Evolutionary conservation across 2,329 filamentous ascomycete genomes (phyloP).

Genomic region (Exserohilum turcica): DNA sequence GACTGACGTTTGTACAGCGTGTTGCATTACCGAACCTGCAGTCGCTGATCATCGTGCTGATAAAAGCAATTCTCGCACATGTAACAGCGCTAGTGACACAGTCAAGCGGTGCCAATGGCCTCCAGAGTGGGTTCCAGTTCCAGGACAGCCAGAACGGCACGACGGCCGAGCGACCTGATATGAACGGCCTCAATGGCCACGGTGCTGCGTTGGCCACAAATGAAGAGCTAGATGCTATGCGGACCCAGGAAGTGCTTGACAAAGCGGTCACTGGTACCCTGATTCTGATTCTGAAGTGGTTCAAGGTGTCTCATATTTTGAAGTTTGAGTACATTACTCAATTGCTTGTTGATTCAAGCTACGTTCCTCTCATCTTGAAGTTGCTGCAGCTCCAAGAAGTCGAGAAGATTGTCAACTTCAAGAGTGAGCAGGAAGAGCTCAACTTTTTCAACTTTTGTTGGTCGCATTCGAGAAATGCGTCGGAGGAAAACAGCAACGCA

Average conservation of each 20-base stretch:
- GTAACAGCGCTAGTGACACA: slow-evolving; percentile 81
- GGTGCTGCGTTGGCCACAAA: slow-evolving; percentile 37
- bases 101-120: slow-evolving; percentile 54
- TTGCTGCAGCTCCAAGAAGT: slow-evolving; percentile 94
- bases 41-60: slow-evolving; percentile 87
- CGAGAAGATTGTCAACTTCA: slow-evolving; percentile 85
- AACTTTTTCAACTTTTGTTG: slow-evolving; percentile 94
- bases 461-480: slow-evolving; percentile 66
- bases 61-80: slow-evolving; percentile 85
- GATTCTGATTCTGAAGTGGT: slow-evolving; percentile 91
- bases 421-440: slow-evolving; percentile 78
- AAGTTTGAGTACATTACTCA: slow-evolving; percentile 97
- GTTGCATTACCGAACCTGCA: slow-evolving; percentile 83
- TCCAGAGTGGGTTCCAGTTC: slow-evolving; percentile 55
- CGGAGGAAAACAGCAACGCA: slow-evolving; percentile 32
- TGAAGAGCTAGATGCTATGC: slow-evolving; percentile 81
- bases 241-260: slow-evolving; percentile 82
- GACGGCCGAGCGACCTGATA: slow-evolving; percentile 36
- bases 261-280: slow-evolving; percentile 93
- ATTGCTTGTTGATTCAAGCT: slow-evolving; percentile 91
- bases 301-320: slow-evolving; percentile 90
- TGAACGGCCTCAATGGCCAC: slow-evolving; percentile 41
- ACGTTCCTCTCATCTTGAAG: slow-evolving; percentile 88
- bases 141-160: slow-evolving; percentile 49
- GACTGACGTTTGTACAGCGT: slow-evolving; percentile 58